Evolutionary conservation across 2,329 filamentous ascomycete genomes (phyloP), one percentile per base, ranked within the genome.

Genomic region (Fusarium bactridioides): DNA sequence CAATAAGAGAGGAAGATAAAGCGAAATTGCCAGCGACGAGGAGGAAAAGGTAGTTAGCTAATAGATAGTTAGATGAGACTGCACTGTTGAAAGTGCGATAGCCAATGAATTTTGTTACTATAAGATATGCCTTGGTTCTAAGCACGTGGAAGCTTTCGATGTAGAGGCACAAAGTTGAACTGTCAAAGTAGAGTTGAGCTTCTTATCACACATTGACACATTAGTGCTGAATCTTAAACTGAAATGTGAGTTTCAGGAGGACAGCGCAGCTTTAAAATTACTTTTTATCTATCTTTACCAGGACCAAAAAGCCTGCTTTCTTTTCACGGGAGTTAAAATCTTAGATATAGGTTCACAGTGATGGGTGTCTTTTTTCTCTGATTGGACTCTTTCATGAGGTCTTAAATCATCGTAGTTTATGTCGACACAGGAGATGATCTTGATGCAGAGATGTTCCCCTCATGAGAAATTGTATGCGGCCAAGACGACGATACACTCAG

Each of bases 261-360:
- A 19, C 11, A 4, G 7, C 3, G 10, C 4, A 18, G 40, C n/a
- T 18, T 4, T 3, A 0, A 23, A 10, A 7, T 0, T 16, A 43
- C 1, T 16, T 7, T 16, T 16, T 11, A 23, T 23, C 5, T 1
- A 16, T 16, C 21, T 23, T 41, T 11, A 8, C 21, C 11, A n/a
- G 8, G 11, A 13, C 21, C 21, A 10, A 21, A 15, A n/a, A 7
- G 18, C 16, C 18, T 37, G 10, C 5, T 19, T 37, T 19, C 2
- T 37, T 37, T 37, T 11, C 35, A 37, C 3, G 7, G 7, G 33
- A 18, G 33, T 2, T 33, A 8, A 33, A 33, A 33, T 33, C 5
- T 15, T 3, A 33, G 13, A 33, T 33, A 0, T 33, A 33, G 6
- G 31, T 33, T 15, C 13, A 33, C 31, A 19, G 21, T 9, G 11